Evolutionary conservation across 441 rosid species (phyloP), one percentile per base, ranked within the genome.

Genomic region (Populus trichocarpa): DNA sequence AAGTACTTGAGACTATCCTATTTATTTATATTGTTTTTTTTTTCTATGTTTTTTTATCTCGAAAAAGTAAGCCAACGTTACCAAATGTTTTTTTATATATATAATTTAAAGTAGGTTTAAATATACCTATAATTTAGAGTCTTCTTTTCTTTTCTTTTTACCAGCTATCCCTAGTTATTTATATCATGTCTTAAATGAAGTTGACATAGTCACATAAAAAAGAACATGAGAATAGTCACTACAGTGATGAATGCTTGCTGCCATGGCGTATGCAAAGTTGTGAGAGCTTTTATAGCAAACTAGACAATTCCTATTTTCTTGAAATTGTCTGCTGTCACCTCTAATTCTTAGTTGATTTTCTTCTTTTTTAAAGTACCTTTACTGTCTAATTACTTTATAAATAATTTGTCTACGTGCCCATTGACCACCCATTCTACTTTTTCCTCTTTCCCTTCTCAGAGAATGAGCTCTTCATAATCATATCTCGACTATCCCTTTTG

Each of bases 401-500:
- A 53, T 1, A 53, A 2, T 1, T 53, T 53, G 61, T 53, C 61
- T 53, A 0, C 2, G 8, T 53, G 61, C 61, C 0, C 61, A 53
- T 53, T 53, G 57, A 50, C 57, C 20, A 50, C 20, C 6, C 57
- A 14, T 40, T 46, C 3, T 16, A 13, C 71, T 61, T 40, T 71
- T 36, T 30, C 70, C 30, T 74, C 77, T 75, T 53, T 65, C 40
- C 42, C 61, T 13, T 74, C 78, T 61, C 23, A 16, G n/a, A 68
- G 14, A 38, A 63, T 73, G 26, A 65, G 50, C 32, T 67, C 46
- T 73, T 10, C 18, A 53, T 40, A 40, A 40, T 40, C 46, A 40
- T 53, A 53, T 30, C 32, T 20, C 14, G 3, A 8, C 7, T n/a
- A 69, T 65, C 70, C 75, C 46, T 77, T 30, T 72, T 16, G 50